Percentiles rank a stretch among this genome's conserved stretches.
phyloP scores from a whole-genome alignment of 2,329 filamentous ascomycete species.

The Penicillium crustosum region DNA sequence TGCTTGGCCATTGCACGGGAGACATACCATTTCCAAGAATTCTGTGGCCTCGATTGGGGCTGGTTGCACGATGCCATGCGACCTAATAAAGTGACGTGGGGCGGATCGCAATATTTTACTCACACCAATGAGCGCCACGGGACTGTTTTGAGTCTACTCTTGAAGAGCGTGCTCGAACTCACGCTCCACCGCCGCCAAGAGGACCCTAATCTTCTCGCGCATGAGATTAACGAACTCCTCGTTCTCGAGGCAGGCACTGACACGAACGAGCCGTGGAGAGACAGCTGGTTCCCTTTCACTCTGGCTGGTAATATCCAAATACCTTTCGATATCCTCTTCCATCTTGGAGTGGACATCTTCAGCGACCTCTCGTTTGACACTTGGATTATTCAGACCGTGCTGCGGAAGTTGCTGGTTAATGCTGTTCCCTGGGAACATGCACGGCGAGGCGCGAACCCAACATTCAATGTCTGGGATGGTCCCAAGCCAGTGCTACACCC shows the following conservation, averaged over 20 bases:
- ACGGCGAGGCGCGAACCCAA: slow-evolving; percentile 14
- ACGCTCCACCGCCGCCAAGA: slow-evolving; percentile 33
- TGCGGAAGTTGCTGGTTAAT: slow-evolving; percentile 35
- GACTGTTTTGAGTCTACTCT: slow-evolving; percentile 36
- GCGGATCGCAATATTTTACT: slow-evolving; percentile 14
- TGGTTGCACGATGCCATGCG: slow-evolving; percentile 40
- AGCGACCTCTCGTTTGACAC: slow-evolving; percentile 39
- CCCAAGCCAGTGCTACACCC: slow-evolving; percentile 12
- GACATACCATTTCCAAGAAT: slow-evolving; percentile 30
- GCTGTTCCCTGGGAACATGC: slow-evolving; percentile 32
- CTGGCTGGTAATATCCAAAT: slow-evolving; percentile 38
- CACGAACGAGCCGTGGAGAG: slow-evolving; percentile 11
- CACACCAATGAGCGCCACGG: slow-evolving; percentile 34
- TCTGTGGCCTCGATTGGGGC: slow-evolving; percentile 35
- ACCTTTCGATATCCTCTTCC: slow-evolving; percentile 38
- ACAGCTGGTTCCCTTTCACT: slow-evolving; percentile 34
- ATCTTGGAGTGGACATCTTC: slow-evolving; percentile 40
- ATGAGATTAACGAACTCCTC: slow-evolving; percentile 39
- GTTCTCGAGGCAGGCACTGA: slow-evolving; percentile 23
- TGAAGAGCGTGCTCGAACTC: slow-evolving; percentile 39
- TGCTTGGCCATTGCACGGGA: slow-evolving; percentile 30
- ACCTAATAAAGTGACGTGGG: slow-evolving; percentile 10
- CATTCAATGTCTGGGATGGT: slow-evolving; percentile 3
- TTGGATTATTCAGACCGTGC: slow-evolving; percentile 37
- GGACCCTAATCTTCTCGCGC: slow-evolving; percentile 30